Evolutionary conservation across 2,329 filamentous ascomycete species (phyloP), one percentile per base, ranked within the genome.

Genomic region (Microsporum canis): DNA sequence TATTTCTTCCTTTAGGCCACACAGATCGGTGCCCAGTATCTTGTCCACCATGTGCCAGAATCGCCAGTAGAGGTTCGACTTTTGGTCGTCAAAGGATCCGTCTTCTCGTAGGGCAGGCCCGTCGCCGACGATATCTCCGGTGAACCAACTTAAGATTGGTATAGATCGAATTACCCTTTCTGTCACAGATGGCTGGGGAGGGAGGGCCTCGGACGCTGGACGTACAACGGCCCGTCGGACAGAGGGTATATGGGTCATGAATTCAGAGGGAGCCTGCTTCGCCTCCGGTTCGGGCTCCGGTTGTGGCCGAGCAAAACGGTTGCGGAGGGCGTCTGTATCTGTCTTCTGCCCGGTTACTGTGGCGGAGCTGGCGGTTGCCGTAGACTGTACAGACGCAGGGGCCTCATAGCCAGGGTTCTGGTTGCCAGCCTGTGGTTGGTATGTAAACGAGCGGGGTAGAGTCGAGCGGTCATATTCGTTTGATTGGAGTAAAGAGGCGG

Each of bases 61-160:
- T 29, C 77, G 73, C 84, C 84, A 86, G 66, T 86, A 86, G 60
- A 79, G 67, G 64, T 80, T 82, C 5, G 83, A 83, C 53, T 76
- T 78, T 47, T 83, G 82, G 78, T 85, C 88, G 72, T 96, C 91
- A 67, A 96, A 78, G 6, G 69, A 69, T 1, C 77, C 77, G 60
- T 78, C 76, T 49, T 78, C 77, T 34, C 71, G 71, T 23, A 78
- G 65, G 63, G 74, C 70, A 6, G 77, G 76, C 1, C 77, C 77
- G 61, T 78, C 76, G 6, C 76, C 76, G 17, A 78, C 76, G 43
- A 78, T 76, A 60, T 77, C 76, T 33, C 73, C 85, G 53, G 84
- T 85, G 69, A 91, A 87, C 84, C 86, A 90, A 67, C 82, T 82
- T 63, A 90, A 75, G 63, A 90, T 79, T 1, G 88, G 88, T 45